Conservation (phyloP, 169 alveolate genomes). For the Pseudocohnilembus persalinus region DNA sequence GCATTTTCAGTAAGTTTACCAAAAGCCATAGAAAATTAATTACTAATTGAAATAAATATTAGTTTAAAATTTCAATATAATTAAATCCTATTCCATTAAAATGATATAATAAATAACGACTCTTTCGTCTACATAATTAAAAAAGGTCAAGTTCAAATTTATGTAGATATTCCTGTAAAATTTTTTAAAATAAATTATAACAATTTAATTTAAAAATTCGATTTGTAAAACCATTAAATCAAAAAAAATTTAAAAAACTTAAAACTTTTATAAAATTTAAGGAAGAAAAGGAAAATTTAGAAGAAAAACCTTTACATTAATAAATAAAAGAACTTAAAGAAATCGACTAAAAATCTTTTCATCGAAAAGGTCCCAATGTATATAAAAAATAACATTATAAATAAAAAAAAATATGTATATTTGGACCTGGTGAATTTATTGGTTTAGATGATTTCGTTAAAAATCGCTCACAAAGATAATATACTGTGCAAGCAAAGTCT, state of each 20-base stretch:
- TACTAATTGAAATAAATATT: neutral
- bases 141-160: neutral
- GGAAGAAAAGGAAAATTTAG: neutral
- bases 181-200: too few species aligned
- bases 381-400: too few species aligned
- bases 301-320: neutral
- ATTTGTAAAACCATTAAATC: too few species aligned
- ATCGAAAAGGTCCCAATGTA: neutral
- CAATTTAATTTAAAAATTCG: too few species aligned
- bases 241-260: neutral
- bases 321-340: too few species aligned
- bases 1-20: neutral
- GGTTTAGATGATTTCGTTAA: neutral
- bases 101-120: neutral
- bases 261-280: too few species aligned
- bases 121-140: neutral
- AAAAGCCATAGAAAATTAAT: neutral
- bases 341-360: neutral
- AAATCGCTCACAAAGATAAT: too few species aligned
- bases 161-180: too few species aligned
- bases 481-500: too few species aligned
- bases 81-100: too few species aligned
- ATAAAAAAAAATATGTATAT: too few species aligned
- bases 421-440: neutral
- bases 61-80: too few species aligned